These are phyloP conservation scores for Chlorella sorokiniana DNA, from an alignment of 139 green algal species.

Conservation along the genomic window DNA sequence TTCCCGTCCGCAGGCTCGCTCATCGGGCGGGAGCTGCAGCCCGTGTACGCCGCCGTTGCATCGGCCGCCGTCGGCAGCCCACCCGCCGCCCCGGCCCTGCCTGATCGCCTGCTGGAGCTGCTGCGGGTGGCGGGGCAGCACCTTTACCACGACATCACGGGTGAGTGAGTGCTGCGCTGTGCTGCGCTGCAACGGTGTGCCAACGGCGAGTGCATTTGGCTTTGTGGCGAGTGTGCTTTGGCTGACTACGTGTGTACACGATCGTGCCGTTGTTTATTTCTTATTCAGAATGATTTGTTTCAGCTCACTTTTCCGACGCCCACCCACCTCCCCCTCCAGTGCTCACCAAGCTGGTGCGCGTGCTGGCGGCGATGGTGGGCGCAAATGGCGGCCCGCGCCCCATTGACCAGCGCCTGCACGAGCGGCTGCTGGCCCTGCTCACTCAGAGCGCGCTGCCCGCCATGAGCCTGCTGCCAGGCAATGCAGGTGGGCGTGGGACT, in stretches of 20 bases:
- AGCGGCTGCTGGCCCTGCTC: constrained; percentile 57
- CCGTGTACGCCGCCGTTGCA: neutral
- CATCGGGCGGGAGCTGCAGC: constrained; percentile 8
- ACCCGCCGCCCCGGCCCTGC: constrained; percentile 15
- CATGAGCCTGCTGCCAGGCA: constrained; percentile 54
- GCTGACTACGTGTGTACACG: neutral
- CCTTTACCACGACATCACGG: constrained; percentile 42
- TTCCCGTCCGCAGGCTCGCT: neutral
- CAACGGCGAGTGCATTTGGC: neutral
- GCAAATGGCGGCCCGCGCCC: constrained; percentile 4
- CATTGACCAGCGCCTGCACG: constrained; percentile 4
- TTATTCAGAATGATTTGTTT: too few species aligned
- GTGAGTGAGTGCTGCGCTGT: neutral
- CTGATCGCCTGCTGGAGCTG: constrained; percentile 32
- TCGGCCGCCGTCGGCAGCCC: neutral
- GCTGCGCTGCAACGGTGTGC: too few species aligned
- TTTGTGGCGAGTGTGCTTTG: neutral
- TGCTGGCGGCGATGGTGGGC: constrained; percentile 1
- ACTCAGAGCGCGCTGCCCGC: constrained; percentile 64
- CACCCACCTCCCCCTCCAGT: constrained; percentile 13
- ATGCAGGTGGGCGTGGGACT: constrained; percentile 3
- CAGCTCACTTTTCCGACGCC: neutral
- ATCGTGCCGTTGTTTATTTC: neutral
- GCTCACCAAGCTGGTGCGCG: constrained; percentile 22
- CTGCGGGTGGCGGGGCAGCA: constrained; percentile 42